Evolutionary conservation across 2,329 filamentous ascomycete genomes (phyloP), one percentile per base, ranked within the genome.

Genomic region (Aspergillus japonicus): DNA sequence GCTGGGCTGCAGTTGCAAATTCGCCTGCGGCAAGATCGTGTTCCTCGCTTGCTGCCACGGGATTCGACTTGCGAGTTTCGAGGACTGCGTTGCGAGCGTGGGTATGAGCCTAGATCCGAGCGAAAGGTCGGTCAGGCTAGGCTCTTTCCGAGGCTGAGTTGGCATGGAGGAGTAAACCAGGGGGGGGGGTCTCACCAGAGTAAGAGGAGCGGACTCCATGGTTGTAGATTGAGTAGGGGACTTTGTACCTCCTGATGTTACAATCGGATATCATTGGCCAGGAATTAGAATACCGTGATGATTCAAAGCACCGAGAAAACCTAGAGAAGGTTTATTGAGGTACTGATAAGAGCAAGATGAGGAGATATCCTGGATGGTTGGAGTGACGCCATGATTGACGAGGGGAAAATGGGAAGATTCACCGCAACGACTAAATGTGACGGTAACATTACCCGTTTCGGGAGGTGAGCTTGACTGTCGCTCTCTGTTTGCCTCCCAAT

Each of bases 11-110:
- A 62, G 89, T 88, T 62, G 91, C 88, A 74, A 96, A 98, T 73
- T 96, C 91, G 64, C 88, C 89, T 2, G 95, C 94, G 42, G 95
- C 95, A 59, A 90, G 82, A 56, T 93, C 88, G 77, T 98, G 94
- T 75, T 96, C 91, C 70, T 89, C 90, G 71, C 92, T 90, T 63
- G 94, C 94, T 51, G 91, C 87, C 6, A 89, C 89, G 58, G 91
- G 91, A 72, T 95, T 82, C 24, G 83, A 80, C 65, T 84, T 84
- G 64, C 83, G 82, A 35, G 85, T 87, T 57, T 93, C 91, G 24
- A 88, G 83, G 24, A 91, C 88, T 48, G 94, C 93, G 70, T 91
- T 93, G 69, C 88, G 87, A 54, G 92, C 93, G 78, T 97, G 92
- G 67, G 94, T 89, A 77, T 96, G 91, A 63, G 93, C 94, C 86